phyloP scores from a whole-genome alignment of 148 eudicot species.

The Rhododendron henanense region DNA sequence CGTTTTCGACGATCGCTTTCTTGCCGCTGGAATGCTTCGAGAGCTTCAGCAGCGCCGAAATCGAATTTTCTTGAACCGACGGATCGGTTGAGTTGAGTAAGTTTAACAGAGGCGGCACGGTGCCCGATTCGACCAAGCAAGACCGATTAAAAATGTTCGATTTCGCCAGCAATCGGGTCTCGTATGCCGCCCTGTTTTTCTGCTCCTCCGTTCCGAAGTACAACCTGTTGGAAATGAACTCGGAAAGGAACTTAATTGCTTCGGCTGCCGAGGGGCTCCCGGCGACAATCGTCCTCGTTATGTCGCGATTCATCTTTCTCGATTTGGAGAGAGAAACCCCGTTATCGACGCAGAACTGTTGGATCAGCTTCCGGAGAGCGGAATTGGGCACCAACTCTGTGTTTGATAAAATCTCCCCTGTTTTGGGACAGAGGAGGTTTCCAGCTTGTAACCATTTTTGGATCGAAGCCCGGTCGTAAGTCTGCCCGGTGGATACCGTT shows the following conservation, averaged over 20 bases:
- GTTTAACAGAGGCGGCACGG: slow-evolving; percentile 50
- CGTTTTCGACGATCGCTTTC: slow-evolving; percentile 56
- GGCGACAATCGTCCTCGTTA: slow-evolving; percentile 30
- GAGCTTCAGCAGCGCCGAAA: slow-evolving; percentile 67
- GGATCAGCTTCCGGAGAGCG: slow-evolving; percentile 52
- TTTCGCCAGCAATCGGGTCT: slow-evolving; percentile 64
- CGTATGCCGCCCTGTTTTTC: slow-evolving; percentile 64
- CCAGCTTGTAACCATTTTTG: slow-evolving; percentile 75
- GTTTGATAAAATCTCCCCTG: slow-evolving; percentile 54
- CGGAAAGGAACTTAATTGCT: slow-evolving; percentile 44
- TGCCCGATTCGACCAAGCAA: slow-evolving; percentile 50
- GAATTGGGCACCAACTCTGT: slow-evolving; percentile 66
- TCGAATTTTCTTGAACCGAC: slow-evolving; percentile 50
- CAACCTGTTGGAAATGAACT: slow-evolving; percentile 44
- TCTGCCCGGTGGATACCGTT: slow-evolving; percentile 66
- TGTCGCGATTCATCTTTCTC: slow-evolving; percentile 37
- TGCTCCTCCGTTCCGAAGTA: slow-evolving; percentile 43
- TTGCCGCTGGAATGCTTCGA: slow-evolving; percentile 61
- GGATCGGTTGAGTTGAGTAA: slow-evolving; percentile 50
- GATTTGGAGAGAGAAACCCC: slow-evolving; percentile 56
- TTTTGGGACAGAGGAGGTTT: slow-evolving; percentile 67
- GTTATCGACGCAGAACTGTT: slow-evolving; percentile 58
- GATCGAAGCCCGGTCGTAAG: slow-evolving; percentile 74
- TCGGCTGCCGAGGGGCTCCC: slow-evolving; percentile 39
- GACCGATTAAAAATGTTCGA: slow-evolving; percentile 54